Percentiles rank a stretch among this genome's conserved stretches.
Evolutionary conservation across 2,329 filamentous ascomycete genomes (phyloP).

Genomic region (Trichoderma harzianum): DNA sequence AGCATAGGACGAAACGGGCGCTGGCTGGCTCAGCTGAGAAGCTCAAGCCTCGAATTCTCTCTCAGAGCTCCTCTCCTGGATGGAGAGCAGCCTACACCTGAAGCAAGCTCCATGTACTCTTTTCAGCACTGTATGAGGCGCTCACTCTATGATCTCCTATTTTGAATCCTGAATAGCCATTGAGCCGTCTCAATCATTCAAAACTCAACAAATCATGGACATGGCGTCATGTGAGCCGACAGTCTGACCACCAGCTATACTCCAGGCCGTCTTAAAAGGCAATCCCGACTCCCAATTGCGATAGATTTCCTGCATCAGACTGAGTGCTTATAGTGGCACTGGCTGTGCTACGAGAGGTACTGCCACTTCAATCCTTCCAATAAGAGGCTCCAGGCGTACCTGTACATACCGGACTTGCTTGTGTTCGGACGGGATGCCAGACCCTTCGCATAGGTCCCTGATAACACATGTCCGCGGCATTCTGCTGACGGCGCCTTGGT

Average conservation of each 20-base stretch:
- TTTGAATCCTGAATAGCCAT: background rate
- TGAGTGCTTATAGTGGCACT: background rate
- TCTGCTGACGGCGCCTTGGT: conserved; percentile 48
- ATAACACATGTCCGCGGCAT: conserved; percentile 42
- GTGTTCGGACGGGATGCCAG: background rate
- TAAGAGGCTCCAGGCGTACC: background rate
- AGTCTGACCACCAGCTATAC: background rate
- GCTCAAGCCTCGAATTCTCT: background rate
- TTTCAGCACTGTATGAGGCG: background rate
- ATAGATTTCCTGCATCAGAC: background rate
- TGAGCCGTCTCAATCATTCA: background rate
- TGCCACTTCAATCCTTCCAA: background rate
- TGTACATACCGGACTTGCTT: background rate
- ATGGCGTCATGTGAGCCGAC: conserved; percentile 1
- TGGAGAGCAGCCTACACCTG: background rate
- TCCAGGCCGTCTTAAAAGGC: background rate
- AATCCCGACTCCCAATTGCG: background rate
- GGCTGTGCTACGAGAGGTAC: background rate
- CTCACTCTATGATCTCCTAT: background rate
- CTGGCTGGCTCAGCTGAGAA: background rate
- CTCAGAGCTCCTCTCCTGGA: background rate
- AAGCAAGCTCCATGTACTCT: background rate
- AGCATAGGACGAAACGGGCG: background rate
- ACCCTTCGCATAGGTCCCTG: conserved; percentile 23
- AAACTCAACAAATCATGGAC: background rate